Evolutionary conservation across 2,329 filamentous ascomycete genomes (phyloP).

Genomic region (Claviceps sp.): DNA sequence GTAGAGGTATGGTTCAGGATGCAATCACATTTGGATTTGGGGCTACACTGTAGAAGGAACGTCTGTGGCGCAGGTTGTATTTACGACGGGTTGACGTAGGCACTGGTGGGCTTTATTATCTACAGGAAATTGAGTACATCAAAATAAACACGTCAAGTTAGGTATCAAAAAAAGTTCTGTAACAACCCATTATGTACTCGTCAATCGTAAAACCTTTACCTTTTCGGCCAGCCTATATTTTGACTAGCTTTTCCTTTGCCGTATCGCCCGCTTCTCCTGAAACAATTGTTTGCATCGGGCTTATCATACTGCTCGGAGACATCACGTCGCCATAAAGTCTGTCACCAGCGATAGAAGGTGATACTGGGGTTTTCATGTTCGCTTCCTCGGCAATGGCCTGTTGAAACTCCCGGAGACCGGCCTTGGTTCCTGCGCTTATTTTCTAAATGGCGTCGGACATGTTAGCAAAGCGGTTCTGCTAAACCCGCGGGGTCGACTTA

Average conservation of each 20-base stretch:
- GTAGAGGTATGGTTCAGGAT: background rate
- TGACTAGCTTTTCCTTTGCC: background rate
- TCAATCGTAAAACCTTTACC: background rate
- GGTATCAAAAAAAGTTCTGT: background rate
- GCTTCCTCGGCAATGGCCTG: conserved; percentile 2
- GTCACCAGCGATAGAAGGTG: background rate
- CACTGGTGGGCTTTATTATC: no score
- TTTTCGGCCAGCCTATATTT: background rate
- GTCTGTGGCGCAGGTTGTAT: background rate
- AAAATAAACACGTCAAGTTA: no score
- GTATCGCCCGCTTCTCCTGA: background rate
- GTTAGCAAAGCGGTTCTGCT: background rate
- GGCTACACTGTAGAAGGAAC: background rate
- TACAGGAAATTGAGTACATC: no score
- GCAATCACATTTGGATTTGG: background rate
- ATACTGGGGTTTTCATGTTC: conserved; percentile 2
- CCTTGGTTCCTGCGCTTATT: background rate
- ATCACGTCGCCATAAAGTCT: conserved; percentile 10
- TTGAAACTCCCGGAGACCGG: background rate
- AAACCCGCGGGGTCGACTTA: background rate
- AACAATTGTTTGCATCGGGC: background rate
- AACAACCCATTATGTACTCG: background rate
- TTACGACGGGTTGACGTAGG: background rate
- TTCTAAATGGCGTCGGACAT: background rate
- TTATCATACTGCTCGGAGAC: conserved; percentile 1